These are phyloP conservation scores for Debaryomycetaceae sp. DNA, from an alignment of 1,139 yeast genomes.

Conservation along the genomic window DNA sequence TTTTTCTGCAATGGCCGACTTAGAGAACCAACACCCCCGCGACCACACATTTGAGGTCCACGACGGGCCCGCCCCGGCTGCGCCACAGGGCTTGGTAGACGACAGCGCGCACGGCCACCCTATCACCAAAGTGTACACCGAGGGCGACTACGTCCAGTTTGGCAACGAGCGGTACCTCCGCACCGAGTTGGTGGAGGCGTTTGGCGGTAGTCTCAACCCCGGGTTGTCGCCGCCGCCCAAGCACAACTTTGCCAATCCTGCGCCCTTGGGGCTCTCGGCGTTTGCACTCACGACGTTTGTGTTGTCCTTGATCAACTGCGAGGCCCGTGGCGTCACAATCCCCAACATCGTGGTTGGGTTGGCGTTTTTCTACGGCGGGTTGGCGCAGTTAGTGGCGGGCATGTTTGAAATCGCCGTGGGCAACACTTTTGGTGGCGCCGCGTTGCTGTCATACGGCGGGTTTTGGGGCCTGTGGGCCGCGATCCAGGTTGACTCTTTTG, in stretches of 20 bases:
- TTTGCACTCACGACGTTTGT: conserved; percentile 86
- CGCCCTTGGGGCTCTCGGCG: conserved; percentile 80
- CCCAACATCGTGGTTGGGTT: conserved; percentile 50
- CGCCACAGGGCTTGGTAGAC: not conserved
- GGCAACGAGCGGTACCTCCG: conserved; percentile 69
- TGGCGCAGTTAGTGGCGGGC: conserved; percentile 69
- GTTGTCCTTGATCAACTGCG: conserved; percentile 51
- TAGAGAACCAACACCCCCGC: conserved; percentile 27
- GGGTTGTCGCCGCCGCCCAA: conserved; percentile 62
- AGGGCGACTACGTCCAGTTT: conserved; percentile 61
- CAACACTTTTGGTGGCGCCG: conserved; percentile 89
- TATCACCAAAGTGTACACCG: conserved; percentile 26
- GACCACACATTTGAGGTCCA: conserved; percentile 18
- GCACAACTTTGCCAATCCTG: conserved; percentile 79
- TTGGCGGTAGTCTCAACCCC: conserved; percentile 70
- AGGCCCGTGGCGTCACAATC: conserved; percentile 30
- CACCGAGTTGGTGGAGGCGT: conserved; percentile 60
- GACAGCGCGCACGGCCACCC: conserved; percentile 11
- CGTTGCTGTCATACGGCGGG: conserved; percentile 78
- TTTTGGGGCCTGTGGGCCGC: conserved; percentile 88
- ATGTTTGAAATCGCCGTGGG: conserved; percentile 74
- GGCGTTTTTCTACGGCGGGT: conserved; percentile 86
- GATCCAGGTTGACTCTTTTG: conserved; percentile 67
- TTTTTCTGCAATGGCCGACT: conserved; percentile 16
- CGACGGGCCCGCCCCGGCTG: conserved; percentile 2